Evolutionary conservation across 768 basidiomycete species (phyloP), one percentile per base, ranked within the genome.

Genomic region (Amanita polypyramis): DNA sequence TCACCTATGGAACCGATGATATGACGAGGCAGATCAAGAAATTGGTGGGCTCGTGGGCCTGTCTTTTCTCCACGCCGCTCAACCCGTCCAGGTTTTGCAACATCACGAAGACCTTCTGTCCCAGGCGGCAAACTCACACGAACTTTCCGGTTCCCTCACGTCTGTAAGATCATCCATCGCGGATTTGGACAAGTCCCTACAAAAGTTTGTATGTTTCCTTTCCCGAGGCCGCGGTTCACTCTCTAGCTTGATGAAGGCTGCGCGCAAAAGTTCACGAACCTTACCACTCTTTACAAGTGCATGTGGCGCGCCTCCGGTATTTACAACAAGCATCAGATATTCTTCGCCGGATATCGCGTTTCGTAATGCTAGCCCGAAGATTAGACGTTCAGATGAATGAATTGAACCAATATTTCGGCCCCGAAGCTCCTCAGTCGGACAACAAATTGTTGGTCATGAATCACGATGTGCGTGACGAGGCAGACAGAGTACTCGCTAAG

Each of bases 1-100:
- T 99, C 3, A 85, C 82, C 52, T 76, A 82, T 58, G 87, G 83
- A 0, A 84, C 97, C 51, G 95, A 97, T 34, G 93, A 98, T 62
- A 82, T 95, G 15, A 82, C 84, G 21, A 89, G 85, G 61, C 91
- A 97, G 63, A 83, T 98, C 44, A 87, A 86, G 64, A 73, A 71
- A 40, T 70, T 95, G 64, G 92, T 94, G 51, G 54, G 82, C 67
- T 5, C 47, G 43, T 21, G 14, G 19, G 43, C n/a, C 14, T n/a
- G n/a, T 40, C 49, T n/a, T 45, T 17, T 29, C 33, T 30, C 8
- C 17, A 35, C 23, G 39, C 47, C 43, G 30, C 39, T 49, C 41
- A 43, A 46, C 34, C 39, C 46, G 44, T 47, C 4, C 50, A 93
- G 88, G 87, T 94, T 44, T 81, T 85, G 27, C 69, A 73, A 27